Percentiles rank a stretch among this genome's conserved stretches.
phyloP scores from a whole-genome alignment of 257 asterid species.

The Orobanche coerulescens region DNA sequence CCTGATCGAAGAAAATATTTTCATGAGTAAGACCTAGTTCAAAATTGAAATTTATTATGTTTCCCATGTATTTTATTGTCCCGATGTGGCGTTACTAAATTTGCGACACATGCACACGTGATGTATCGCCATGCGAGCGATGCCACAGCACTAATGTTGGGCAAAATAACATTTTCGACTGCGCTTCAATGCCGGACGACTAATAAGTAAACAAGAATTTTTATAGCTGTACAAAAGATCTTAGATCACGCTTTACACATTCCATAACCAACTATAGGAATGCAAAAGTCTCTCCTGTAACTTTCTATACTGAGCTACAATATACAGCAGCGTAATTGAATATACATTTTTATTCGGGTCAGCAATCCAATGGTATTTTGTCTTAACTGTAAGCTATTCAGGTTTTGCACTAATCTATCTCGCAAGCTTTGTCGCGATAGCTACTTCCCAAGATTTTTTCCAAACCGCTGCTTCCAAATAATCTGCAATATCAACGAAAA shows the following conservation, averaged over 20 bases:
- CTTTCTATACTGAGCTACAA: slow-evolving; percentile 23
- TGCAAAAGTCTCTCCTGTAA: slow-evolving; percentile 17
- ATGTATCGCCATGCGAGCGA: no score
- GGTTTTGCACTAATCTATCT: slow-evolving; percentile 14
- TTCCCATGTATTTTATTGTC: no score
- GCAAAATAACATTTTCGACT: no score
- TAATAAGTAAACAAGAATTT: background rate
- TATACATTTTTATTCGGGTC: slow-evolving; percentile 10
- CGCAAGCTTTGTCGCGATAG: slow-evolving; percentile 11
- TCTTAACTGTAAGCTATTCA: slow-evolving; percentile 6
- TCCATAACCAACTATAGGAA: slow-evolving; percentile 15
- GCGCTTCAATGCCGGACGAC: slow-evolving; percentile 11
- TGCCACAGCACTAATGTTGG: no score
- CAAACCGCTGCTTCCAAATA: slow-evolving; percentile 65
- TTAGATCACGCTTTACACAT: background rate
- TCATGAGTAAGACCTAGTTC: no score
- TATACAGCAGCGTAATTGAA: slow-evolving; percentile 18
- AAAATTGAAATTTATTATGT: no score
- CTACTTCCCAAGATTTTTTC: slow-evolving; percentile 40
- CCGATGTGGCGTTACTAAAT: no score
- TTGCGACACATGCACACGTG: no score
- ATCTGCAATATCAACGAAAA: slow-evolving; percentile 38
- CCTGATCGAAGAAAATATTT: no score
- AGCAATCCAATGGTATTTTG: slow-evolving; percentile 11
- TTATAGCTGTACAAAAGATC: slow-evolving; percentile 26